Evolutionary conservation across 2,329 filamentous ascomycete genomes (phyloP).

Genomic region (Aspergillus tanneri): DNA sequence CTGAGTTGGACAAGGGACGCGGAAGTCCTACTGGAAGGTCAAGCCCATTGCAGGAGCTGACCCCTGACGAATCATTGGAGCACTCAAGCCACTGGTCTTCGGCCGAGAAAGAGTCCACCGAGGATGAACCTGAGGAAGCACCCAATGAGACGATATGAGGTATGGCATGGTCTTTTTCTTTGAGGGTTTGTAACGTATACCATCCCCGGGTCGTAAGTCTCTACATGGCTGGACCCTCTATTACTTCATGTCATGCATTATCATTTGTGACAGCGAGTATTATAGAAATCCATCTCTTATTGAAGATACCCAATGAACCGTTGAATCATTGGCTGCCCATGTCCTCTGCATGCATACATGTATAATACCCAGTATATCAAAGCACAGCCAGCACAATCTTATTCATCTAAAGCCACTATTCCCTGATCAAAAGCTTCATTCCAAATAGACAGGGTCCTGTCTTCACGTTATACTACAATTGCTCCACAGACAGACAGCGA

Average conservation of each 20-base stretch:
- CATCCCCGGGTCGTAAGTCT: too few species aligned
- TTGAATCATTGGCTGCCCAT: too few species aligned
- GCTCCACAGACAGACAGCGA: too few species aligned
- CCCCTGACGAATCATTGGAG: constrained; percentile 34
- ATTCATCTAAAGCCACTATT: too few species aligned
- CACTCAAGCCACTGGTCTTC: constrained; percentile 41
- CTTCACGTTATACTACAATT: too few species aligned
- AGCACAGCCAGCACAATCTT: too few species aligned
- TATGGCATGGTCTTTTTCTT: neutral
- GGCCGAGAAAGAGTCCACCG: constrained; percentile 31
- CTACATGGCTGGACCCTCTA: neutral
- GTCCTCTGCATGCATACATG: too few species aligned
- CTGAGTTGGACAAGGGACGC: constrained; percentile 10
- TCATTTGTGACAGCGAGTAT: constrained; percentile 2
- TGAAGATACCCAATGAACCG: constrained; percentile 12
- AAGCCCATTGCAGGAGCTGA: constrained; percentile 28
- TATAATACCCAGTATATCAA: too few species aligned
- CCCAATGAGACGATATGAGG: constrained; percentile 1
- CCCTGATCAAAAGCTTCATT: too few species aligned
- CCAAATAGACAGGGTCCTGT: too few species aligned
- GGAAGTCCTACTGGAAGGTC: constrained; percentile 13
- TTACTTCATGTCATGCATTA: constrained; percentile 1
- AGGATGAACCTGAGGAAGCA: constrained; percentile 12
- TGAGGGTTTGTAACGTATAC: too few species aligned
- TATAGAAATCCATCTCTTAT: neutral